Percentiles rank a stretch among this genome's conserved stretches.
These are phyloP conservation scores for Dryadomyces quercivorus DNA, from an alignment of 2,329 filamentous ascomycete genomes.

Conservation along the genomic window DNA sequence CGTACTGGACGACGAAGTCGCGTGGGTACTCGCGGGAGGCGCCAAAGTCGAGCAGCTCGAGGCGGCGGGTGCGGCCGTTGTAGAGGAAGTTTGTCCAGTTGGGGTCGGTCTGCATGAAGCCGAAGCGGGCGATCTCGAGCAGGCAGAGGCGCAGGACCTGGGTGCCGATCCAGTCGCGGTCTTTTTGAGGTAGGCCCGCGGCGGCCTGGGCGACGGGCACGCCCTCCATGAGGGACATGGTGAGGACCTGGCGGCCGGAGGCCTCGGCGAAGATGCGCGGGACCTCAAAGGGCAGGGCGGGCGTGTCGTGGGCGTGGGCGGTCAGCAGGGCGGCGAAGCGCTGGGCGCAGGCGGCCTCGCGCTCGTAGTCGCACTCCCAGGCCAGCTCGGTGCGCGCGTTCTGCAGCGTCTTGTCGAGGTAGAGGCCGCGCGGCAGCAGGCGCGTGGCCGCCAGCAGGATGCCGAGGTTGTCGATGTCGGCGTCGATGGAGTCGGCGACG, in stretches of 20 bases:
- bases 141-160: conserved; percentile 86
- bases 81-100: conserved; percentile 99
- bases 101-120: conserved; percentile 97
- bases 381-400: conserved; percentile 85
- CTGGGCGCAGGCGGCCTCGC: conserved; percentile 70
- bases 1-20: conserved; percentile 68
- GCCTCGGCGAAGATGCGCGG: conserved; percentile 30
- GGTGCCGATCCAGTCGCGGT: conserved; percentile 92
- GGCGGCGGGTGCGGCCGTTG: conserved; percentile 56
- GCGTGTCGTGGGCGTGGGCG: conserved; percentile 15
- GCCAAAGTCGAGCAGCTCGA: conserved; percentile 92
- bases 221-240: conserved; percentile 85
- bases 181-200: conserved; percentile 60
- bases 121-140: conserved; percentile 86
- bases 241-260: conserved; percentile 29
- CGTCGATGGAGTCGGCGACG: conserved; percentile 90
- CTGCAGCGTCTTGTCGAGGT: conserved; percentile 92
- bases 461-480: conserved; percentile 85
- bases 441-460: conserved; percentile 83
- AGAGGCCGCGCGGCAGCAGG: conserved; percentile 81
- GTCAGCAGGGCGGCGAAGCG: conserved; percentile 67
- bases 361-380: conserved; percentile 93
- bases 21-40: conserved; percentile 77
- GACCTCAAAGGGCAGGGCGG: conserved; percentile 52
- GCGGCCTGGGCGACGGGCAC: conserved; percentile 68